phyloP scores from a whole-genome alignment of 805 yeast species.

The Lipomyces mesembrius region DNA sequence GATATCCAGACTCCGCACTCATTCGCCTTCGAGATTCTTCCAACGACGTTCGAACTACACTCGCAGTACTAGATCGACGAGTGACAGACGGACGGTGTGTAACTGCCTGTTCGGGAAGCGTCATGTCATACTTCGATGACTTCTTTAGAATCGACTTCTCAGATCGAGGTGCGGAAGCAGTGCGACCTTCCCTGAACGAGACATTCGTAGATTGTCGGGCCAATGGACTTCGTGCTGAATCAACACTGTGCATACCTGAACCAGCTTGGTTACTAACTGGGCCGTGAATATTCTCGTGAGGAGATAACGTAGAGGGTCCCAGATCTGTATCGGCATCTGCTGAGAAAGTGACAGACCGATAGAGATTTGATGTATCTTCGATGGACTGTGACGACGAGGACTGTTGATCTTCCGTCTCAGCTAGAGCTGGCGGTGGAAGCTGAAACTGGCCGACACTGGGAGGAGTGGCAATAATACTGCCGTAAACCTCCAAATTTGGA shows the following conservation, averaged over 20 bases:
- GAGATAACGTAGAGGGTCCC: constrained; percentile 29
- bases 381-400: not conserved
- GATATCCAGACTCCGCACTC: constrained; percentile 44
- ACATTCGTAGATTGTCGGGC: not conserved
- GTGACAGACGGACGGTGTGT: not conserved
- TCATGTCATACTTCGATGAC: constrained; percentile 14
- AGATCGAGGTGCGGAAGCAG: not conserved
- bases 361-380: not conserved
- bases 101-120: not conserved
- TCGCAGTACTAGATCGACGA: constrained; percentile 2
- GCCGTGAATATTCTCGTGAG: not conserved
- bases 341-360: constrained; percentile 28
- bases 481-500: constrained; percentile 18
- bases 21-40: constrained; percentile 15
- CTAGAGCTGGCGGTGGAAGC: constrained; percentile 34
- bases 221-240: not conserved
- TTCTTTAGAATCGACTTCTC: constrained; percentile 11
- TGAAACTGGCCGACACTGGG: constrained; percentile 16
- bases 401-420: not conserved
- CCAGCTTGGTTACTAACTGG: not conserved
- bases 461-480: constrained; percentile 36
- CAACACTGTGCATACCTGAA: too few species aligned
- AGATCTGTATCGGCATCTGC: constrained; percentile 16
- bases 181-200: not conserved
- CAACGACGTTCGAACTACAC: constrained; percentile 9